These are phyloP conservation scores for Macaranga tanarius DNA, from an alignment of 441 rosid species.

Conservation along the genomic window DNA sequence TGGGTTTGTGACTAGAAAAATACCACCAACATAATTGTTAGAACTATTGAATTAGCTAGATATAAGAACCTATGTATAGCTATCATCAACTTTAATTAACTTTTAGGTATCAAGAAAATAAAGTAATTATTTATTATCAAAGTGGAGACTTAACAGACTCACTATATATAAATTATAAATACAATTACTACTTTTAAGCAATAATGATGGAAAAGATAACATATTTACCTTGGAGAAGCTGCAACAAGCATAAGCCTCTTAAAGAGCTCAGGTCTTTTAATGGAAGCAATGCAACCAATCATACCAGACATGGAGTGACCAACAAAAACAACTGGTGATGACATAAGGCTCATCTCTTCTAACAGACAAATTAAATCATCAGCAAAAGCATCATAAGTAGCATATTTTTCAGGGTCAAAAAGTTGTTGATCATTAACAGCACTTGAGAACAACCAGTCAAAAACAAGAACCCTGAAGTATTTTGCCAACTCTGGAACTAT, in stretches of 20 bases:
- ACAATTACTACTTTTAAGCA: background rate
- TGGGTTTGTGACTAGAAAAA: no score
- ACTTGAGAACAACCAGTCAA: slow-evolving; percentile 80
- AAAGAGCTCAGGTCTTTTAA: slow-evolving; percentile 72
- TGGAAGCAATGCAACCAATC: slow-evolving; percentile 83
- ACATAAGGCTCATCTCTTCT: slow-evolving; percentile 51
- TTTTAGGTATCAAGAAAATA: no score
- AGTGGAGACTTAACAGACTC: background rate
- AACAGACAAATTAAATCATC: slow-evolving; percentile 56
- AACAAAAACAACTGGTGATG: slow-evolving; percentile 50
- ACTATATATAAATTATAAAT: no score
- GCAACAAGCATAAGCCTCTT: slow-evolving; percentile 52
- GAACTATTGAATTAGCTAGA: no score
- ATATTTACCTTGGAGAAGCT: slow-evolving; percentile 70
- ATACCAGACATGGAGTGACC: slow-evolving; percentile 93
- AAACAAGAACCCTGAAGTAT: slow-evolving; percentile 49
- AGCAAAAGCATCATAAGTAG: slow-evolving; percentile 57
- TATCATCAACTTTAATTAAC: no score
- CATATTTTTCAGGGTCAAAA: slow-evolving; percentile 57
- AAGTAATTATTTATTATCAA: background rate
- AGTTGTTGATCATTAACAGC: slow-evolving; percentile 50
- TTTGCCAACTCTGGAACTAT: slow-evolving; percentile 48
- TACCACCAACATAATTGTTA: no score
- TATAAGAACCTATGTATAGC: no score
- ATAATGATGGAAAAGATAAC: background rate